These are phyloP conservation scores for Monascus purpureus DNA, from an alignment of 495 filamentous ascomycete species.

Conservation along the genomic window DNA sequence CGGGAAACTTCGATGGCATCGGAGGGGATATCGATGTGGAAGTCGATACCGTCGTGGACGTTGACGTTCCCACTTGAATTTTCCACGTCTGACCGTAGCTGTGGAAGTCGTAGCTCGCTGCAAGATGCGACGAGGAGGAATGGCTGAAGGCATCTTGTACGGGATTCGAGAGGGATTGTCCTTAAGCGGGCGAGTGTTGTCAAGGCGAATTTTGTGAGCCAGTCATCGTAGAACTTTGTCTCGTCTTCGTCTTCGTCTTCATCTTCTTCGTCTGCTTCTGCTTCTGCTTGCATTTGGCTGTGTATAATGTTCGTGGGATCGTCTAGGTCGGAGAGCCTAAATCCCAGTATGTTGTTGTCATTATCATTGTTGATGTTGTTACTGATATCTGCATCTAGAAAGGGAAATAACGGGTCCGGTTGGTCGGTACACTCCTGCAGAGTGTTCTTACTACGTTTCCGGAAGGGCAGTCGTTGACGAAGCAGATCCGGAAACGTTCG, in stretches of 20 bases:
- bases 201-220: conserved; percentile 39
- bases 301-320: no score
- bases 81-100: conserved; percentile 9
- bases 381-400: no score
- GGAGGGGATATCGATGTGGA: conserved; percentile 30
- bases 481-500: conserved; percentile 40
- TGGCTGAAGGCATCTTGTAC: conserved; percentile 40
- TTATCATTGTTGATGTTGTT: no score
- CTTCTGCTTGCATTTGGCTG: no score
- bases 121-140: conserved; percentile 37
- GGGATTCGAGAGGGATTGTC: conserved; percentile 36
- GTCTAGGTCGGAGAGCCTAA: no score
- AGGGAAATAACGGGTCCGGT: no score
- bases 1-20: conserved; percentile 33
- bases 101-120: conserved; percentile 33
- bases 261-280: no score
- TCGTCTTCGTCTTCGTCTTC: no score
- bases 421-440: no score
- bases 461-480: conserved; percentile 22
- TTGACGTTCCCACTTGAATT: no score
- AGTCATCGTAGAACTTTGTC: conserved; percentile 21
- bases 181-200: conserved; percentile 38
- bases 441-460: background rate
- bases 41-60: no score
- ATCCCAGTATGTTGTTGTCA: no score